Conservation (phyloP, 2,329 filamentous ascomycete genomes). For the Trichoderma asperellum region DNA sequence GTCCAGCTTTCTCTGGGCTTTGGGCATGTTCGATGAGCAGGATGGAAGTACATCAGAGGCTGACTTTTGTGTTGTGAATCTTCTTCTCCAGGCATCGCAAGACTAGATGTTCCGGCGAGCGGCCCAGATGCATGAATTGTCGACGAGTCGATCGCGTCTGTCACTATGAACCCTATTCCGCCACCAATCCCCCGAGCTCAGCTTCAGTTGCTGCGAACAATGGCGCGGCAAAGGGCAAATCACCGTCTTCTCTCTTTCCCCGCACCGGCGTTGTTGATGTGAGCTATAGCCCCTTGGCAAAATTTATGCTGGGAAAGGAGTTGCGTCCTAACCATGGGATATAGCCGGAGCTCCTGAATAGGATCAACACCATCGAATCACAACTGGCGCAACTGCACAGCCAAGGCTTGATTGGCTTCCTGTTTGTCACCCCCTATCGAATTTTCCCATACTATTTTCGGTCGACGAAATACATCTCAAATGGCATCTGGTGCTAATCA, state of each 20-base stretch:
- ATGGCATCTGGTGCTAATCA: not conserved
- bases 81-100: constrained; percentile 18
- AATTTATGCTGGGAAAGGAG: not conserved
- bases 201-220: constrained; percentile 7
- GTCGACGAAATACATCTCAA: not conserved
- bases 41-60: not conserved
- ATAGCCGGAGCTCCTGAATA: constrained; percentile 23
- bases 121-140: constrained; percentile 22
- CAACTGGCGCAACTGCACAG: constrained; percentile 21
- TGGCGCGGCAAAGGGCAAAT: constrained; percentile 8
- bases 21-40: not conserved
- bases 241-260: constrained; percentile 17
- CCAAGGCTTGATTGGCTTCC: constrained; percentile 20
- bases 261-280: constrained; percentile 22
- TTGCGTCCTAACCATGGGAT: not conserved
- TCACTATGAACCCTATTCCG: constrained; percentile 25
- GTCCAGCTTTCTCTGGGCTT: not conserved
- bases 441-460: not conserved
- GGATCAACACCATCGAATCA: constrained; percentile 25
- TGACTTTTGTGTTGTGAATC: constrained; percentile 6
- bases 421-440: not conserved
- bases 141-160: constrained; percentile 28
- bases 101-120: constrained; percentile 23
- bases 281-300: not conserved
- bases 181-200: constrained; percentile 17